Percentiles rank a stretch among this genome's conserved stretches.
phyloP scores from a whole-genome alignment of 495 filamentous ascomycete species.

The Recurvomyces mirabilis region DNA sequence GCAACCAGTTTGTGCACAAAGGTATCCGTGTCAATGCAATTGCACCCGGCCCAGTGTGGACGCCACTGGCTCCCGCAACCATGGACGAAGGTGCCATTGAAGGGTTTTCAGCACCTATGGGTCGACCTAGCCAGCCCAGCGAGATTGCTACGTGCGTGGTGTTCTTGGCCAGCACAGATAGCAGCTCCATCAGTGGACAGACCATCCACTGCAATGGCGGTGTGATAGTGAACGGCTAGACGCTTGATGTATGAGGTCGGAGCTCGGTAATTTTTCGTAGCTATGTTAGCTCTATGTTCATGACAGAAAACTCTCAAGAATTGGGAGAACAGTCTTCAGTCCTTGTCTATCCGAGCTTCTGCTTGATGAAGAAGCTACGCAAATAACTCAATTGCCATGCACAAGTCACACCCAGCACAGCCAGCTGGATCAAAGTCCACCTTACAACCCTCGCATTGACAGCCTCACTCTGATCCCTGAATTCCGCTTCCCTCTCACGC shows the following conservation, averaged over 20 bases:
- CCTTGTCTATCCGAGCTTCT: slow-evolving; percentile 69
- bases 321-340: too few species aligned
- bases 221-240: slow-evolving; percentile 16
- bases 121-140: slow-evolving; percentile 62
- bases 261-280: too few species aligned
- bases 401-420: slow-evolving; percentile 80
- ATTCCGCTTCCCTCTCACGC: slow-evolving; percentile 92
- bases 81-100: slow-evolving; percentile 62
- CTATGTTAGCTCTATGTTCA: too few species aligned
- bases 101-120: slow-evolving; percentile 68
- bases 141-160: slow-evolving; percentile 78
- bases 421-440: slow-evolving; percentile 85
- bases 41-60: slow-evolving; percentile 78
- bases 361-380: slow-evolving; percentile 97
- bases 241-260: too few species aligned
- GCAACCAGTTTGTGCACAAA: slow-evolving; percentile 58
- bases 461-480: slow-evolving; percentile 89
- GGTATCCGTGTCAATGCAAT: slow-evolving; percentile 76
- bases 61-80: slow-evolving; percentile 67
- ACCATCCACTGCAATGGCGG: slow-evolving; percentile 24
- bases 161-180: slow-evolving; percentile 69
- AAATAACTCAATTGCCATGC: slow-evolving; percentile 96
- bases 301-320: too few species aligned
- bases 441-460: slow-evolving; percentile 89
- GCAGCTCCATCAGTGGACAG: slow-evolving; percentile 28